Conservation (phyloP, 2,329 filamentous ascomycete species). For the Colletotrichum tropicicola region DNA sequence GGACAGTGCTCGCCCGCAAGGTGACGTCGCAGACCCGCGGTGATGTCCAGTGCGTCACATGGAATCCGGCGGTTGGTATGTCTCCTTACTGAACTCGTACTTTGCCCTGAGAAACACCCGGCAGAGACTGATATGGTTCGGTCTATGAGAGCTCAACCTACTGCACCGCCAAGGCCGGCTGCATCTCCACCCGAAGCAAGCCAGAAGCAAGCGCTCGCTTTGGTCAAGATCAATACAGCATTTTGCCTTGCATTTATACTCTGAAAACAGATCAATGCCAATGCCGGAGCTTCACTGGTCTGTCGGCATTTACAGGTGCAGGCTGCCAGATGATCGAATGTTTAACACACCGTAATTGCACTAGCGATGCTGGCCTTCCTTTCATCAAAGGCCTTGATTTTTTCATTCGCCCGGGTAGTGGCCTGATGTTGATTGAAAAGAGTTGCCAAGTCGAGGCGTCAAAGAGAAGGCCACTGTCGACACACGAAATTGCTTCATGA, state of each 20-base stretch:
- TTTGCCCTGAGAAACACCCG: background rate
- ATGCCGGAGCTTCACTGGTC: no score
- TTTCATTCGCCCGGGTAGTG: no score
- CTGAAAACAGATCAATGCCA: background rate
- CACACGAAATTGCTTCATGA: no score
- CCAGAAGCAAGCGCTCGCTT: background rate
- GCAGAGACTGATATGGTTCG: background rate
- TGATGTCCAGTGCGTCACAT: background rate
- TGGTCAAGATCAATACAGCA: background rate
- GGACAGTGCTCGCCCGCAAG: slow-evolving; percentile 5
- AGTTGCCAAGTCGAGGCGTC: no score
- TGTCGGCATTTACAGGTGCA: background rate
- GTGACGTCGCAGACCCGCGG: background rate
- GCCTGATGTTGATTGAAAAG: no score
- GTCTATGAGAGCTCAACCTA: background rate
- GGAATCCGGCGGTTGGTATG: background rate
- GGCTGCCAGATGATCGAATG: no score
- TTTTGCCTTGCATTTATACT: background rate
- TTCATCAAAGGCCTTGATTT: no score
- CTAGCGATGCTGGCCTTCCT: no score
- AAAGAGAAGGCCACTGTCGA: no score
- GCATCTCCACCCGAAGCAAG: background rate
- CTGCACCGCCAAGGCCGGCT: background rate
- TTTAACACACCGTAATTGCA: no score
- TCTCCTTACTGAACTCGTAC: background rate